Evolutionary conservation across 78 protist species (phyloP), one percentile per base, ranked within the genome.

Genomic region (Dictyostelium firmibasis): DNA sequence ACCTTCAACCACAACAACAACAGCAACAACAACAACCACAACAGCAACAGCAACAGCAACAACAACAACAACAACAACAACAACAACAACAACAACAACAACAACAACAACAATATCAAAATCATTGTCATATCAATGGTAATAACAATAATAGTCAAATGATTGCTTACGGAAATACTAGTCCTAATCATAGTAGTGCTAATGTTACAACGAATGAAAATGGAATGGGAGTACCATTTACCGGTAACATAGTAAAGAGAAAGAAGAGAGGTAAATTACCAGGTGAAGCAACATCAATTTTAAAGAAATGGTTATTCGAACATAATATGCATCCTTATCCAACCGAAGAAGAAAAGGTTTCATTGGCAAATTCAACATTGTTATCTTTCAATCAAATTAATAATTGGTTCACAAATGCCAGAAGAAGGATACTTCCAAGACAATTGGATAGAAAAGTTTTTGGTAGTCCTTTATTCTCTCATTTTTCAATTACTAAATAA

Each of bases 321-420:
- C 97, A 97, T 81, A 38, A 91, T 62, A 47, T 79, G 84, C 96
- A 97, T 64, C 98, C 98, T 10, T 97, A 97, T 85, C 98, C 98
- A 18, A 97, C 96, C 47, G 98, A 97, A 76, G 97, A 96, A 14
- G 98, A 97, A 72, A 97, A 97, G 84, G 74, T 57, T 16, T 20
- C 83, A 25, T 91, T 97, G 0, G 77, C 93, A 3, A 88, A 41
- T 10, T 33, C 29, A 33, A 97, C 98, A 8, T 72, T 53, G 4
- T 92, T 97, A 20, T 77, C 98, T 6, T 64, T 97, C 29, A 91
- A 35, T 67, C 98, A 97, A 64, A 85, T 97, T 43, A 96, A 94
- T 79, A 94, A 97, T 78, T 97, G 98, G 98, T 97, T 97, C 77
- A 97, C 97, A 53, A 97, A 97, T 72, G 97, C 98, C 0, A 69